Conservation (phyloP, 2,329 filamentous ascomycete genomes). For the Aulographum hederae region DNA sequence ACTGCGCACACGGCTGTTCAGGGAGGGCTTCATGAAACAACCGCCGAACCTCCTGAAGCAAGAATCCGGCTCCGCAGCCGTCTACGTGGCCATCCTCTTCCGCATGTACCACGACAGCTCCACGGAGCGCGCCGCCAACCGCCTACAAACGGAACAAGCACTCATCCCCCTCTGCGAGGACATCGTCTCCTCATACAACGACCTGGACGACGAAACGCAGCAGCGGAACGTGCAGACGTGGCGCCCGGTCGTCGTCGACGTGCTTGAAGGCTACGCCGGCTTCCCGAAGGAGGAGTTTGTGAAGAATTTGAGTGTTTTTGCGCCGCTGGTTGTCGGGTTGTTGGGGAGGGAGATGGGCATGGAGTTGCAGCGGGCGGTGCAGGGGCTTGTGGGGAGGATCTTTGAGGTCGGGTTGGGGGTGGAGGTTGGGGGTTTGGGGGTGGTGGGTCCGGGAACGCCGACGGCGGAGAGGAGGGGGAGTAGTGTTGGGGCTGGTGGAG, state of each 20-base stretch:
- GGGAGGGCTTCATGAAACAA: constrained; percentile 99
- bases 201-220: constrained; percentile 86
- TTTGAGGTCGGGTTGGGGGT: constrained; percentile 52
- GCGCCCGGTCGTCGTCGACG: constrained; percentile 92
- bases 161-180: constrained; percentile 90
- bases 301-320: constrained; percentile 65
- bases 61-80: constrained; percentile 79
- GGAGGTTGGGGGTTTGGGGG: constrained; percentile 10
- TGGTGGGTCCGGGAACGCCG: background rate
- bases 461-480: background rate
- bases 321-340: constrained; percentile 68
- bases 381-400: constrained; percentile 60
- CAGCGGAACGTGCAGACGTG: constrained; percentile 94
- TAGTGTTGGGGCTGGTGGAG: background rate
- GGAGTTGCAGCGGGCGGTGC: constrained; percentile 56
- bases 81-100: constrained; percentile 90
- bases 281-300: constrained; percentile 70
- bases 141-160: constrained; percentile 73
- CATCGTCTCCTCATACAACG: constrained; percentile 71
- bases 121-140: constrained; percentile 61
- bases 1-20: constrained; percentile 80
- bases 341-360: constrained; percentile 62
- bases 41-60: constrained; percentile 96
- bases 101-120: constrained; percentile 90
- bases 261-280: constrained; percentile 76